phyloP scores from a whole-genome alignment of 2,329 filamentous ascomycete species.

The Penicillium expansum region DNA sequence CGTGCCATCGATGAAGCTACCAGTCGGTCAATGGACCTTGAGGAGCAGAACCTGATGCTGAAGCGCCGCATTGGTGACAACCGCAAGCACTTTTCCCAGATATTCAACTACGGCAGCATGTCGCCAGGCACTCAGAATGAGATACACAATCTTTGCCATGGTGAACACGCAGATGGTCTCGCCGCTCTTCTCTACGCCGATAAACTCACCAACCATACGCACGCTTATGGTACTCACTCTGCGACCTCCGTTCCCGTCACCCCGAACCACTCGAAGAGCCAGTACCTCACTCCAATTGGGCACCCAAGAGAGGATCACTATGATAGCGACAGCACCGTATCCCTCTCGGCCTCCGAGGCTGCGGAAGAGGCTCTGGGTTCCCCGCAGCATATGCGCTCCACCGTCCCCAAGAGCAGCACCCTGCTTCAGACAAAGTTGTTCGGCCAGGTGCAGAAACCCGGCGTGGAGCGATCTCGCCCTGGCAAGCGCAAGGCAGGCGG shows the following conservation, averaged over 20 bases:
- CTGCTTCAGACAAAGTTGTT: slow-evolving; percentile 63
- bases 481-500: slow-evolving; percentile 43
- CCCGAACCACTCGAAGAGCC: slow-evolving; percentile 57
- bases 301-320: slow-evolving; percentile 52
- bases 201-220: slow-evolving; percentile 38
- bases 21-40: slow-evolving; percentile 66
- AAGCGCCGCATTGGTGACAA: slow-evolving; percentile 85
- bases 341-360: slow-evolving; percentile 57
- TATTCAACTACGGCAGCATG: slow-evolving; percentile 71
- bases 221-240: slow-evolving; percentile 46
- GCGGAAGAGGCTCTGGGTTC: slow-evolving; percentile 51
- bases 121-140: slow-evolving; percentile 58
- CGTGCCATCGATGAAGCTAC: slow-evolving; percentile 75
- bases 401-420: slow-evolving; percentile 45
- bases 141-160: slow-evolving; percentile 41
- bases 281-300: slow-evolving; percentile 58
- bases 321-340: slow-evolving; percentile 84
- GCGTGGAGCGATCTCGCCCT: slow-evolving; percentile 36
- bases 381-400: slow-evolving; percentile 22
- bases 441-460: slow-evolving; percentile 59
- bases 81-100: slow-evolving; percentile 75
- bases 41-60: slow-evolving; percentile 73
- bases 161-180: slow-evolving; percentile 39
- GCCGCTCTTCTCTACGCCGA: slow-evolving; percentile 41
- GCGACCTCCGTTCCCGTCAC: slow-evolving; percentile 69